phyloP scores from a whole-genome alignment of 2,329 filamentous ascomycete genomes.

The Sarocladium oryzae region DNA sequence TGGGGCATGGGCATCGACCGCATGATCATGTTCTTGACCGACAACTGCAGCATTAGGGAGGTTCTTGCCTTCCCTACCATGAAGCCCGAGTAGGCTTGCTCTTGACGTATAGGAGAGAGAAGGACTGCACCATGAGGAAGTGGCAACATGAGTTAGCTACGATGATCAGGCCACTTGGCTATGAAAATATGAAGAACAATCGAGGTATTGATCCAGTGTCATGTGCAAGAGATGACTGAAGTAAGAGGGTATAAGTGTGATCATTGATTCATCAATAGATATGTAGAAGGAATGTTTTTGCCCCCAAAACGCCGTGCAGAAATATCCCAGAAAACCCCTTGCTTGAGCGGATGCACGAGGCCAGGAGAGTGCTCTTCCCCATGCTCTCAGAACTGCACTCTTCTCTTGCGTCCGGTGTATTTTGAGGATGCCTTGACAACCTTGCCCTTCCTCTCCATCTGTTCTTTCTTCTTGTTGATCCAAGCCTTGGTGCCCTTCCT shows the following conservation, averaged over 20 bases:
- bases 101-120: no score
- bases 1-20: slow-evolving; percentile 97
- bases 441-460: slow-evolving; percentile 93
- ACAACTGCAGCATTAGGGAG: slow-evolving; percentile 92
- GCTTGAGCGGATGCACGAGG: no score
- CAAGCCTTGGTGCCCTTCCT: slow-evolving; percentile 81
- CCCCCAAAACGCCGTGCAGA: slow-evolving; percentile 7
- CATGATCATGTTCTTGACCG: slow-evolving; percentile 89
- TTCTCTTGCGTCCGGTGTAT: slow-evolving; percentile 86
- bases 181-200: slow-evolving; percentile 6
- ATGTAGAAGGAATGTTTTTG: not conserved
- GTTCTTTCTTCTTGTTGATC: slow-evolving; percentile 82
- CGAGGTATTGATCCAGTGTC: no score
- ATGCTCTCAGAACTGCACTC: slow-evolving; percentile 59
- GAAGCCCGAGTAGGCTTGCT: slow-evolving; percentile 82
- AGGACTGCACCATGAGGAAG: slow-evolving; percentile 35
- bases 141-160: slow-evolving; percentile 15
- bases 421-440: slow-evolving; percentile 88
- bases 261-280: slow-evolving; percentile 4
- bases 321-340: not conserved
- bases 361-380: no score
- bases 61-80: slow-evolving; percentile 96
- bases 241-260: slow-evolving; percentile 5
- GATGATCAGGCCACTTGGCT: slow-evolving; percentile 4
- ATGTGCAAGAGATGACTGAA: no score